A percentile compares a stretch with the other conserved stretches of the same genome.
Evolutionary conservation across 2,329 filamentous ascomycete genomes (phyloP).

Genomic region (Penicillium olsonii): DNA sequence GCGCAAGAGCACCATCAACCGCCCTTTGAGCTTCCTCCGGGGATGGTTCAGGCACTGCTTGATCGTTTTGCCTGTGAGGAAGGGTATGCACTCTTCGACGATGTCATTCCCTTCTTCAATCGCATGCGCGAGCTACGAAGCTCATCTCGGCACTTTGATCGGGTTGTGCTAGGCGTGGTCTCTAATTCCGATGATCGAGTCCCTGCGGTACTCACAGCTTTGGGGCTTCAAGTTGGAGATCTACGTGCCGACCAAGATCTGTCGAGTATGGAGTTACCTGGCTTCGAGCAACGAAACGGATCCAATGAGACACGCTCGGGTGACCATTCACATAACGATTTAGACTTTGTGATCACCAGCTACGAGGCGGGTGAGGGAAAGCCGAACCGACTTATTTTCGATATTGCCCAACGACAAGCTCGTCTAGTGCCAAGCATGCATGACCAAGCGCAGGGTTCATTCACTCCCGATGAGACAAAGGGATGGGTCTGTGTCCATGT

Average conservation of each 20-base stretch:
- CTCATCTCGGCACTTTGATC: slow-evolving; percentile 28
- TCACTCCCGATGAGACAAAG: not conserved
- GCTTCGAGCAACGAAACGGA: slow-evolving; percentile 21
- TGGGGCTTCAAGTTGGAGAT: slow-evolving; percentile 42
- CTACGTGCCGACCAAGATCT: slow-evolving; percentile 34
- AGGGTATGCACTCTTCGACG: slow-evolving; percentile 45
- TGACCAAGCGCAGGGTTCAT: not conserved
- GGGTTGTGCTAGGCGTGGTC: slow-evolving; percentile 44
- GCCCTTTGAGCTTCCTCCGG: slow-evolving; percentile 31
- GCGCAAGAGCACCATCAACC: not conserved
- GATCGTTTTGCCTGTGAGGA: slow-evolving; percentile 41
- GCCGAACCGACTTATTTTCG: slow-evolving; percentile 42
- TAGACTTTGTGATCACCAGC: slow-evolving; percentile 49
- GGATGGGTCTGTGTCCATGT: slow-evolving; percentile 38
- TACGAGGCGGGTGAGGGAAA: slow-evolving; percentile 51
- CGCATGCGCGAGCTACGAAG: slow-evolving; percentile 26
- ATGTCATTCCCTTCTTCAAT: slow-evolving; percentile 41
- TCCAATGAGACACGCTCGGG: not conserved
- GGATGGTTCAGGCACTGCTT: slow-evolving; percentile 37
- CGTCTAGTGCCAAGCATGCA: slow-evolving; percentile 7
- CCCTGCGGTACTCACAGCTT: slow-evolving; percentile 38
- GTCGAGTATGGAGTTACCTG: slow-evolving; percentile 28
- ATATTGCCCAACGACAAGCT: slow-evolving; percentile 39
- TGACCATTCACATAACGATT: slow-evolving; percentile 25
- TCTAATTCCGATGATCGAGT: slow-evolving; percentile 52